Percentiles rank a stretch among this genome's conserved stretches.
These are phyloP conservation scores for Corynespora cassiicola DNA, from an alignment of 2,329 filamentous ascomycete genomes.

Conservation along the genomic window DNA sequence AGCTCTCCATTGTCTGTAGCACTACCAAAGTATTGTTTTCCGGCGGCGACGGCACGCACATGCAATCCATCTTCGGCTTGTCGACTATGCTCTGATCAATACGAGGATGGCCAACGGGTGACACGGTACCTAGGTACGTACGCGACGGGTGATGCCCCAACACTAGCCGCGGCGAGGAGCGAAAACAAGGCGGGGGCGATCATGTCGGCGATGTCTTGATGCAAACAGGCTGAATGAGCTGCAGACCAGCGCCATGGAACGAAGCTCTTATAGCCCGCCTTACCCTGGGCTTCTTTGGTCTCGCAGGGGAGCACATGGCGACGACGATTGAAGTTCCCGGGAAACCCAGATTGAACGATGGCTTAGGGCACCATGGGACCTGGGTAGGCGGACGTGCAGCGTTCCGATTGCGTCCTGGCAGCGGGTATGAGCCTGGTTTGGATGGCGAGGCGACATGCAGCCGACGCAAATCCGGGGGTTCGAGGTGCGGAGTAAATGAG, in stretches of 20 bases:
- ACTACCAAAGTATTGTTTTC: constrained; percentile 32
- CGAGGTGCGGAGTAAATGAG: constrained; percentile 5
- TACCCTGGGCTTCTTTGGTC: no score
- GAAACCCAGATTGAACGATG: no score
- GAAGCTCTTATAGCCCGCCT: background rate
- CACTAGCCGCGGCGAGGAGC: constrained; percentile 21
- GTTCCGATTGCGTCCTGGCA: constrained; percentile 1
- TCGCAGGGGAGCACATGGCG: no score
- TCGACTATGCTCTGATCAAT: constrained; percentile 12
- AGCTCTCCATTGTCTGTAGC: constrained; percentile 31
- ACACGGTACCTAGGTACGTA: constrained; percentile 11
- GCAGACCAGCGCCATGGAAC: background rate
- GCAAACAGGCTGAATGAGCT: background rate
- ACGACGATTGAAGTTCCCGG: no score
- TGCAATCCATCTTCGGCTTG: constrained; percentile 29
- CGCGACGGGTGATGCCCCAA: constrained; percentile 17
- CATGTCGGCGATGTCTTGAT: constrained; percentile 7
- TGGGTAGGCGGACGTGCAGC: background rate
- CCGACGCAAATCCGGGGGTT: background rate
- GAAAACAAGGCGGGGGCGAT: constrained; percentile 15
- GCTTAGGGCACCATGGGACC: constrained; percentile 3
- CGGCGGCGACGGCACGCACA: constrained; percentile 26
- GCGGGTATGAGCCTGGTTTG: constrained; percentile 4
- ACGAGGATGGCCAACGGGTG: background rate
- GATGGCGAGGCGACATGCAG: constrained; percentile 1